Evolutionary conservation across 148 eudicot genomes (phyloP).

Genomic region (Amaranthus hypochondriacus): DNA sequence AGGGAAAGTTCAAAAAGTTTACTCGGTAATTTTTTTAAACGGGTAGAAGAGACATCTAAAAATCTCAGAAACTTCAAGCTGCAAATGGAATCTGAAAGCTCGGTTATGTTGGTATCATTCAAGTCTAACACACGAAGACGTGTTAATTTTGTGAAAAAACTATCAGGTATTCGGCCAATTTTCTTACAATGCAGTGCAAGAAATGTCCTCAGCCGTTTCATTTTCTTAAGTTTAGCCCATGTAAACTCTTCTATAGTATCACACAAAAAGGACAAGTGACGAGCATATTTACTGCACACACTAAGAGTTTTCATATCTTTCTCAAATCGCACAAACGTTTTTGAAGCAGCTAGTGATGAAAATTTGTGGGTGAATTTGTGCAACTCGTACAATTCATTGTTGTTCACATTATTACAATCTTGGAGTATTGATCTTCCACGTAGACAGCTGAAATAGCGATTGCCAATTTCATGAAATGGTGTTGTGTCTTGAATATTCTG

Average conservation of each 20-base stretch:
- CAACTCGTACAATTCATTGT: background rate
- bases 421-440: conserved; percentile 4
- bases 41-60: conserved; percentile 18
- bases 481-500: background rate
- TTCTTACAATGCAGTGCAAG: background rate
- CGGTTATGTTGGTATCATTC: background rate
- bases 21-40: conserved; percentile 8
- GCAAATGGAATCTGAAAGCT: conserved; percentile 11
- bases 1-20: background rate
- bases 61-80: background rate
- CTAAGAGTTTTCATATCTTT: background rate
- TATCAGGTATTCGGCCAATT: background rate
- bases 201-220: background rate
- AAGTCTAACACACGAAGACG: conserved; percentile 15
- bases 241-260: no score
- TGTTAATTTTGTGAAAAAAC: background rate
- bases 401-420: background rate
- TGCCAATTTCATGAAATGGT: background rate
- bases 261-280: conserved; percentile 11
- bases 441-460: background rate
- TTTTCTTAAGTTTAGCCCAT: background rate
- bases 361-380: background rate
- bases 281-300: background rate
- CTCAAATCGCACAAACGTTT: background rate
- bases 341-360: conserved; percentile 7